These are phyloP conservation scores for Cytospora piceae DNA, from an alignment of 2,329 filamentous ascomycete genomes.

Conservation along the genomic window DNA sequence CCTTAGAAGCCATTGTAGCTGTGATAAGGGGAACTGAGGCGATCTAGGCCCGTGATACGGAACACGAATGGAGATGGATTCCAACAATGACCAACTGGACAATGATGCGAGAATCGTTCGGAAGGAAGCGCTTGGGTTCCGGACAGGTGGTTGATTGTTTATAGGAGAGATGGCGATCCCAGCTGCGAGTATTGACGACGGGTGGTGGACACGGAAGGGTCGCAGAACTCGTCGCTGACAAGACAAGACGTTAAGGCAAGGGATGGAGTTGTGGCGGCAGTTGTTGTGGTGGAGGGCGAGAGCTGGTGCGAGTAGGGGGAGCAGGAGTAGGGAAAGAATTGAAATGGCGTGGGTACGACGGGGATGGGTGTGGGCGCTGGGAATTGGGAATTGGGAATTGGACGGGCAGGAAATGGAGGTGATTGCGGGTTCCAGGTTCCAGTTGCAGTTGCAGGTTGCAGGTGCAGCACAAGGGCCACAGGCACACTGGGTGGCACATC, in stretches of 20 bases:
- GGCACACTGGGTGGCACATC: constrained; percentile 8
- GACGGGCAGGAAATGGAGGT: constrained; percentile 22
- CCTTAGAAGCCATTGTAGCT: constrained; percentile 47
- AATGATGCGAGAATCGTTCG: constrained; percentile 14
- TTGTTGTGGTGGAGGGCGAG: constrained; percentile 21
- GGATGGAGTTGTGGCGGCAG: constrained; percentile 22
- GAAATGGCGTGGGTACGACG: constrained; percentile 26
- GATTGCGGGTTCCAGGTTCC: constrained; percentile 25
- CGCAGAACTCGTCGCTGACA: constrained; percentile 13
- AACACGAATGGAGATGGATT: constrained; percentile 18
- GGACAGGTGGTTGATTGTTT: constrained; percentile 18
- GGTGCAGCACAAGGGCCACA: constrained; percentile 9
- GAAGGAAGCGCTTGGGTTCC: constrained; percentile 7
- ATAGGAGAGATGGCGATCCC: constrained; percentile 22
- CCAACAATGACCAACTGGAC: constrained; percentile 26
- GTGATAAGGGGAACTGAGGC: constrained; percentile 24
- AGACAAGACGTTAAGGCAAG: constrained; percentile 6
- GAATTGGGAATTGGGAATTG: constrained; percentile 23
- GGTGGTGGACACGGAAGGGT: constrained; percentile 12
- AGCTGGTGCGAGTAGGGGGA: constrained; percentile 20
- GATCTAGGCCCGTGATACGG: constrained; percentile 23
- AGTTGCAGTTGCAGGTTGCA: constrained; percentile 14
- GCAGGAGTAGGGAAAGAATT: constrained; percentile 28
- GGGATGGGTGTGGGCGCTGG: constrained; percentile 22
- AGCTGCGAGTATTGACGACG: constrained; percentile 13